Conservation (phyloP, 140 eudicot species). For the Anethum foeniculum region DNA sequence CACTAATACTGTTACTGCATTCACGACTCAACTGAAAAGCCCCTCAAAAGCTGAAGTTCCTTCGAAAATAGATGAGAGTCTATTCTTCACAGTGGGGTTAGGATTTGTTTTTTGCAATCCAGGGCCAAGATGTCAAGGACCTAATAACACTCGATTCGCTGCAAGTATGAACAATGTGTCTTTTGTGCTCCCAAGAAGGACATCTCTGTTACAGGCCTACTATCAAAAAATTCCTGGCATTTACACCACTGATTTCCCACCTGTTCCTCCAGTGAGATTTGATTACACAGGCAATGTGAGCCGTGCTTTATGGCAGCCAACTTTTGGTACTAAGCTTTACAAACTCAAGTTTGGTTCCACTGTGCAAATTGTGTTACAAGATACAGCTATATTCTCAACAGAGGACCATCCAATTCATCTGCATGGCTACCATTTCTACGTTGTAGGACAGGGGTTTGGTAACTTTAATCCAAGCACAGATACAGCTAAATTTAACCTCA, state of each 20-base stretch:
- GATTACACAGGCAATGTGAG: constrained; percentile 71
- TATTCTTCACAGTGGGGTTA: constrained; percentile 50
- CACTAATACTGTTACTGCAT: constrained; percentile 56
- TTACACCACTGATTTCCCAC: constrained; percentile 63
- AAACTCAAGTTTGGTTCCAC: constrained; percentile 55
- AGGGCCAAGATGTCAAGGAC: constrained; percentile 79
- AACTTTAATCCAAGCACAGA: constrained; percentile 63
- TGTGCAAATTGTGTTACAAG: constrained; percentile 67
- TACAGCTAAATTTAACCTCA: constrained; percentile 55
- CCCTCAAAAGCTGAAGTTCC: constrained; percentile 41
- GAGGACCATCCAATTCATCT: constrained; percentile 88
- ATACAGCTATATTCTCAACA: constrained; percentile 55
- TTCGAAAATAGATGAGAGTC: constrained; percentile 37
- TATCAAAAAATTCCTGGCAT: constrained; percentile 59
- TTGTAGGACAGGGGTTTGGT: constrained; percentile 81
- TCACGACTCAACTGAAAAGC: constrained; percentile 44
- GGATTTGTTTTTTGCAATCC: constrained; percentile 55
- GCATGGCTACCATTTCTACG: constrained; percentile 72
- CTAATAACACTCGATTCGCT: constrained; percentile 62
- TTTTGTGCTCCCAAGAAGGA: constrained; percentile 48
- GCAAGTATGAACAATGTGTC: constrained; percentile 81
- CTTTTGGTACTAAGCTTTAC: constrained; percentile 52
- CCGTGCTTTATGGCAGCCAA: constrained; percentile 72
- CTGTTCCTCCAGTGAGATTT: constrained; percentile 50
- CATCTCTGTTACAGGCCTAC: constrained; percentile 58